These are phyloP conservation scores for Erodium moschatum DNA, from an alignment of 441 rosid species.

Conservation along the genomic window DNA sequence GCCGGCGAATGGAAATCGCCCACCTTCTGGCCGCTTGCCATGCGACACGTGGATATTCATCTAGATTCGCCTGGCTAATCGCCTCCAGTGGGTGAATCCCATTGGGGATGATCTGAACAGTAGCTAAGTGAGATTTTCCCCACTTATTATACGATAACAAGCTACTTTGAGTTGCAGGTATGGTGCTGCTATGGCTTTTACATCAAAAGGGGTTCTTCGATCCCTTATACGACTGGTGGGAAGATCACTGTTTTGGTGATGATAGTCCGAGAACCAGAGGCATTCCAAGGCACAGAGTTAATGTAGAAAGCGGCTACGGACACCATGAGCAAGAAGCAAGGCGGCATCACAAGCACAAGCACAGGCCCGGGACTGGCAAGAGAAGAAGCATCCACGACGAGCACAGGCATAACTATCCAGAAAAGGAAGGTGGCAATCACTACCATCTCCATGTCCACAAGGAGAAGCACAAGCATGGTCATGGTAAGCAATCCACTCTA, in stretches of 20 bases:
- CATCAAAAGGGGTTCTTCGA: constrained; percentile 85
- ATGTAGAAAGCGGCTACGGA: constrained; percentile 18
- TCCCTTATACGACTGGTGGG: constrained; percentile 78
- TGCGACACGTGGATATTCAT: too few species aligned
- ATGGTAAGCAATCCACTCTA: constrained; percentile 30
- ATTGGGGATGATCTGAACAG: too few species aligned
- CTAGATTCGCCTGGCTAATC: too few species aligned
- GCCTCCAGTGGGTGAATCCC: too few species aligned
- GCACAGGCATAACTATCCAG: constrained; percentile 33
- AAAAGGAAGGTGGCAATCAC: constrained; percentile 41
- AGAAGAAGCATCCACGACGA: constrained; percentile 13
- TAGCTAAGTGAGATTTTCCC: too few species aligned
- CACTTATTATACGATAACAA: too few species aligned
- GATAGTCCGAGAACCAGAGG: constrained; percentile 19
- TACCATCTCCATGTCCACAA: constrained; percentile 57
- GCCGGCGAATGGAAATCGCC: too few species aligned
- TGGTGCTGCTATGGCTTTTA: constrained; percentile 72
- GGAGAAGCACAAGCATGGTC: constrained; percentile 52
- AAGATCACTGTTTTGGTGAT: constrained; percentile 42
- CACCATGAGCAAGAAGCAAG: constrained; percentile 30
- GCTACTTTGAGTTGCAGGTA: constrained; percentile 32
- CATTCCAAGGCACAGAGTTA: constrained; percentile 18
- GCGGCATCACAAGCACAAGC: constrained; percentile 33
- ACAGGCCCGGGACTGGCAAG: not conserved
- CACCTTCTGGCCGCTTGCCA: too few species aligned